phyloP scores from a whole-genome alignment of 164 flowering plant genomes.

The Houttuynia cordata region DNA sequence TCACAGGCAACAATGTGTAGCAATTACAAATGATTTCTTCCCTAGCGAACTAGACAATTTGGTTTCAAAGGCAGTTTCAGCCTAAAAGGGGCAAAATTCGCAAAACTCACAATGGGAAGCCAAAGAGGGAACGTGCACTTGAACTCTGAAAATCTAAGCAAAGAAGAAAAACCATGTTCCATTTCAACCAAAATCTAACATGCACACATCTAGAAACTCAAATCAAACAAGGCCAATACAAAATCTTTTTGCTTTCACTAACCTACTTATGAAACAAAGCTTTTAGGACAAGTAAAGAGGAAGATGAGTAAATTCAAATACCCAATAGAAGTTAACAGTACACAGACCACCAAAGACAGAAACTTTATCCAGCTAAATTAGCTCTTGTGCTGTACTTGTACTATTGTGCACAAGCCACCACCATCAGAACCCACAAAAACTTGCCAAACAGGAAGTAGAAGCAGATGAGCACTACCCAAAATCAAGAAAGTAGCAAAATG shows the following conservation, averaged over 20 bases:
- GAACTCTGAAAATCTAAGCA: neutral
- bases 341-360: neutral
- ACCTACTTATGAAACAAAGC: neutral
- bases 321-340: neutral
- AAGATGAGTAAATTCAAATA: neutral
- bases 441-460: slow-evolving; percentile 16
- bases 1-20: no score
- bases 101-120: no score
- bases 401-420: slow-evolving; percentile 4
- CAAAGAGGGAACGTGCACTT: neutral
- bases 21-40: no score
- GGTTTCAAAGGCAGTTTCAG: neutral
- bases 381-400: no score
- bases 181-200: neutral
- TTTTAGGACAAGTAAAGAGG: neutral
- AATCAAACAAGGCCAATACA: neutral
- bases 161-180: no score
- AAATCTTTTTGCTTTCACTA: no score
- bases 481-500: slow-evolving; percentile 5
- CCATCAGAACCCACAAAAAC: slow-evolving; percentile 1
- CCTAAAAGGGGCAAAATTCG: slow-evolving; percentile 2
- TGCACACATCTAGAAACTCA: neutral
- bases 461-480: slow-evolving; percentile 12
- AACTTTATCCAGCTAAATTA: neutral
- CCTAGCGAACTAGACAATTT: no score